Base-by-base conservation (phyloP, 805 yeast genomes). In the Zygosaccharomyces gambellarensis region DNA sequence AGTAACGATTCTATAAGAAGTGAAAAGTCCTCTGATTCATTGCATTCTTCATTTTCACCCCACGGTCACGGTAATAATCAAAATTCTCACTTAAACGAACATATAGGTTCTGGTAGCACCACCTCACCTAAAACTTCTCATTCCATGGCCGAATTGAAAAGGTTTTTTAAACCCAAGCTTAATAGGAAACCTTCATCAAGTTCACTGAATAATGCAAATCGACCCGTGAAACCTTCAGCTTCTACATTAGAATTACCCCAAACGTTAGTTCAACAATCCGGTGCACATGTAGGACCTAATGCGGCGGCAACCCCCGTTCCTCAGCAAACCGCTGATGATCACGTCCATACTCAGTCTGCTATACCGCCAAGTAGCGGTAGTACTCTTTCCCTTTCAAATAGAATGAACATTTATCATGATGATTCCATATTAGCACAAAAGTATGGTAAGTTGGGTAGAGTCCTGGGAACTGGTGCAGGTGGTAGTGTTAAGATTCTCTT, bases 401-500 rank as follows among this genome's bases (percentile, higher is more conserved):
- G 62, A 43, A 58, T 62, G 11, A 62, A 60, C 68, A 78, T 75
- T 14, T 68, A 68, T 55, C 80, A 75, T 53, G 75, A 74, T 36
- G 83, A 79, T 51, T 79, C 82, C 11, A 72, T 77, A 0, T 63
- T 80, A 43, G 74, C 75, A 10, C 74, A 73, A 50, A 82, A 85
- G 59, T 87, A 86, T 63, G 88, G 92, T 48, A 83, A 80, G 55
- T 65, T 84, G 53, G 90, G 92, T 44, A 83, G 84, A 62, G 77
- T 83, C 50, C 67, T 87, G 42, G 95, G 95, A 14, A 81, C 89
- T 1, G 95, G 95, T 49, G 95, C 94, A 10, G 95, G 95, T 43
- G 95, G 95, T 5, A 80, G 90, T 1, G 95, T 87, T n/a, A 75
- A 86, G 57, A 71, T 86, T 40, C 75, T 87, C 22, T 77, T 77